Base-by-base conservation (phyloP, 768 basidiomycete genomes). In the Zangia roseola region DNA sequence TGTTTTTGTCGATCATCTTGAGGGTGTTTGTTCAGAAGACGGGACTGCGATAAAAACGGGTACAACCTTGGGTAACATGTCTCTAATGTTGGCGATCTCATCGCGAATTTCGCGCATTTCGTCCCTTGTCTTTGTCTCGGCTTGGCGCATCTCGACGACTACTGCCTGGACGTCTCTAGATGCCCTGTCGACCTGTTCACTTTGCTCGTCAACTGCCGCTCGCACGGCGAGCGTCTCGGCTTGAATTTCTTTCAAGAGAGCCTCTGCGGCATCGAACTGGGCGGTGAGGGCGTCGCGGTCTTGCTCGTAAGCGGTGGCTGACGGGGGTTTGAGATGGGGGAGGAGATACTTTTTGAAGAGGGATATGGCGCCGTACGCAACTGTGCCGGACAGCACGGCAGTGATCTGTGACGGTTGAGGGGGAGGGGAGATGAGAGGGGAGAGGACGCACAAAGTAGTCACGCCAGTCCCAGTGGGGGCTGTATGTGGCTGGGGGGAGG, bases 1-100 rank as follows among this genome's bases (percentile, higher is more conserved):
- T 90, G 64, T 87, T 91, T 71, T 91, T 94, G 47, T 97, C 91
- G 45, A 97, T 86, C 89, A 97, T 91, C 94, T 98, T 54, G 45
- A 33, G 23, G 14, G 2, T 12, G 6, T 12, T 5, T 13, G 23
- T 31, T 64, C 5, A 47, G 44, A 53, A n/a, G 3, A 23, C 4
- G 36, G 30, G 26, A 25, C n/a, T 10, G 14, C 6, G 23, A 6
- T 10, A 40, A 20, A 24, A 19, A 44, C 10, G 19, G 40, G 12
- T 61, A 71, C 23, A 53, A 94, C 97, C 81, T 90, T 93, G 6
- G 97, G 97, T 16, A 99, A 69, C 83, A 94, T 86, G 54, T 95
- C 94, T 17, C 88, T 82, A 40, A 98, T 83, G 53, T 83, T 88
- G 59, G 87, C 89, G 43, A 98, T 79, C 64, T 98, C 97, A 10